Conservation (phyloP, 192 early-diverging fungal genomes). For the Coemansia brasiliensis region DNA sequence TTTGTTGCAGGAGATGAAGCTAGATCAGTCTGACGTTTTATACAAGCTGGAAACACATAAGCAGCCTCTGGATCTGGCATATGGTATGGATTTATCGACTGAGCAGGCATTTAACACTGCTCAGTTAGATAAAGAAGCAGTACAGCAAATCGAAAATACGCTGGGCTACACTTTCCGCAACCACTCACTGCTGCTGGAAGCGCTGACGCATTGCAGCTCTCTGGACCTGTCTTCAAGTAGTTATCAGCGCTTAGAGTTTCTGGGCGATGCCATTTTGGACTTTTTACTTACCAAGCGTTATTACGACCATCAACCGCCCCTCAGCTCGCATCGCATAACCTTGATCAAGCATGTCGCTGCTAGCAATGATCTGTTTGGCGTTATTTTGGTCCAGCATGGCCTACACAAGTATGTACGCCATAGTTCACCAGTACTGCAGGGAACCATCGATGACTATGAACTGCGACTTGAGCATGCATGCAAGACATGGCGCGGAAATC, state of each 20-base stretch:
- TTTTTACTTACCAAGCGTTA: conserved; percentile 74
- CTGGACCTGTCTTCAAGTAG: conserved; percentile 59
- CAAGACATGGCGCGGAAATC: conserved; percentile 14
- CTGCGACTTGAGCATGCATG: conserved; percentile 50
- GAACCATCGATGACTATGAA: conserved; percentile 61
- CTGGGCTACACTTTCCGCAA: conserved; percentile 72
- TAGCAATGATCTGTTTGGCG: conserved; percentile 82
- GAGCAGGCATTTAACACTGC: too few relatives aligned
- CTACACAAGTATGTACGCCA: conserved; percentile 72
- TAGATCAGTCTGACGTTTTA: conserved; percentile 35
- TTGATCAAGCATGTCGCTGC: conserved; percentile 83
- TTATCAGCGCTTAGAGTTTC: conserved; percentile 90
- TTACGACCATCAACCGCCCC: conserved; percentile 64
- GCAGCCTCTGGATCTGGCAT: not conserved
- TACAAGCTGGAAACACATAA: not conserved
- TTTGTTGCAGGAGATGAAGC: conserved; percentile 26
- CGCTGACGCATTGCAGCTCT: conserved; percentile 81
- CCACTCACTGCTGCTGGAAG: conserved; percentile 67
- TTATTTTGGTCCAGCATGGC: conserved; percentile 62
- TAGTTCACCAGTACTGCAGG: conserved; percentile 56
- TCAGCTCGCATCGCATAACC: conserved; percentile 76
- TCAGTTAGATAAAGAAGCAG: conserved; percentile 1
- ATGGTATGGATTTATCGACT: not conserved
- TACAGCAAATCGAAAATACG: conserved; percentile 18
- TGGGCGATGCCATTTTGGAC: conserved; percentile 83